These are phyloP conservation scores for Bipolaris oryzae DNA, from an alignment of 2,329 filamentous ascomycete genomes.

Conservation along the genomic window DNA sequence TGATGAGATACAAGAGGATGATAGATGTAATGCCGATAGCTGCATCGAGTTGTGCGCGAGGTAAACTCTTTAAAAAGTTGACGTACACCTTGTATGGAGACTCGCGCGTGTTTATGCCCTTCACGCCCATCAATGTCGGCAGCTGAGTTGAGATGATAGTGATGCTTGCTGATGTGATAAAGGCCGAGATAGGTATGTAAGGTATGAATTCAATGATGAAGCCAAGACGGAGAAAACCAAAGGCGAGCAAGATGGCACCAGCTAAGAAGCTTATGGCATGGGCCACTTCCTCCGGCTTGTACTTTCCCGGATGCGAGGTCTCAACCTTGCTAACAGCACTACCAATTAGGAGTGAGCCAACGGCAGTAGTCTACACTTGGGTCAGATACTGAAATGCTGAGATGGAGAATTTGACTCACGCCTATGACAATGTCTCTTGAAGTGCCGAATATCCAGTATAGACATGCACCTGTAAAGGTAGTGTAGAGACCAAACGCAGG, in stretches of 20 bases:
- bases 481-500: conserved; percentile 88
- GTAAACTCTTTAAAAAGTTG: conserved; percentile 77
- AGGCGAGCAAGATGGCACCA: conserved; percentile 75
- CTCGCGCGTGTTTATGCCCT: conserved; percentile 73
- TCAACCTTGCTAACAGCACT: conserved; percentile 73
- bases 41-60: conserved; percentile 73
- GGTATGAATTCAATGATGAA: conserved; percentile 95
- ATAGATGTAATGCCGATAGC: conserved; percentile 87
- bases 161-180: conserved; percentile 95
- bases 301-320: conserved; percentile 62
- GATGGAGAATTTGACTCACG: conserved; percentile 58
- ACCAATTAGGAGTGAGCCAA: conserved; percentile 88
- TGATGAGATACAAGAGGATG: conserved; percentile 69
- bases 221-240: conserved; percentile 80
- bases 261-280: conserved; percentile 78
- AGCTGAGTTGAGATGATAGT: conserved; percentile 86
- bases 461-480: conserved; percentile 89
- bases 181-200: conserved; percentile 86
- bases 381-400: conserved; percentile 3
- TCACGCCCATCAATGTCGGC: conserved; percentile 78
- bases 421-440: conserved; percentile 98
- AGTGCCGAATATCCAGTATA: conserved; percentile 97
- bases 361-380: conserved; percentile 75
- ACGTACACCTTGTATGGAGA: conserved; percentile 83
- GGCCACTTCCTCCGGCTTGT: conserved; percentile 69